These are phyloP conservation scores for Talaromyces amestolkiae DNA, from an alignment of 2,329 filamentous ascomycete species.

Conservation along the genomic window DNA sequence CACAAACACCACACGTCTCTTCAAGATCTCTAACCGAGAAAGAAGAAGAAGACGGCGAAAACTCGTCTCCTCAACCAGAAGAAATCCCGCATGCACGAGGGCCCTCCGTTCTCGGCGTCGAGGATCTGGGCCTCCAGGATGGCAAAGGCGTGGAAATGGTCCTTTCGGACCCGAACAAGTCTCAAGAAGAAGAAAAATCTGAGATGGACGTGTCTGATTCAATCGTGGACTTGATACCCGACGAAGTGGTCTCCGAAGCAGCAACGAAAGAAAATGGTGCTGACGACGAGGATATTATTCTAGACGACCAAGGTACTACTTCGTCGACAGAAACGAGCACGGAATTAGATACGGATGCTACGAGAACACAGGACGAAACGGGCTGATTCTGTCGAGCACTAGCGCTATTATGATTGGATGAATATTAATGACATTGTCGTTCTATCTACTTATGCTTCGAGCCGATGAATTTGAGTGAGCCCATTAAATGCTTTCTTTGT, in stretches of 20 bases:
- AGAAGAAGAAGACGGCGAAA: slow-evolving; percentile 21
- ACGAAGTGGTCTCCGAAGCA: slow-evolving; percentile 11
- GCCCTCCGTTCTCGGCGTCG: slow-evolving; percentile 77
- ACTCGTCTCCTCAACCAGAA: slow-evolving; percentile 40
- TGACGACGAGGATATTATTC: slow-evolving; percentile 40
- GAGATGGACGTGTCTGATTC: slow-evolving; percentile 18
- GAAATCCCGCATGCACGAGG: slow-evolving; percentile 76
- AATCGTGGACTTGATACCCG: slow-evolving; percentile 12
- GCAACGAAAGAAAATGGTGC: slow-evolving; percentile 18
- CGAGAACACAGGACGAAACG: slow-evolving; percentile 11
- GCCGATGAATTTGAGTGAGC: not conserved
- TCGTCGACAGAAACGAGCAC: slow-evolving; percentile 2
- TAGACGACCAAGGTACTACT: slow-evolving; percentile 28
- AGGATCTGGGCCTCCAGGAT: slow-evolving; percentile 77
- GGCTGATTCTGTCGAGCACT: not conserved
- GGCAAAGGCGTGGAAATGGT: slow-evolving; percentile 47
- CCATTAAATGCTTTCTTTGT: not conserved
- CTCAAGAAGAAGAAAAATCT: slow-evolving; percentile 11
- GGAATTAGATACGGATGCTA: slow-evolving; percentile 2
- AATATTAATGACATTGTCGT: slow-evolving; percentile 6
- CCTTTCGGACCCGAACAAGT: slow-evolving; percentile 24
- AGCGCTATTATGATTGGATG: slow-evolving; percentile 12
- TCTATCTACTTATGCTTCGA: not conserved
- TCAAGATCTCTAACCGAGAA: slow-evolving; percentile 27
- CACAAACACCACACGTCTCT: slow-evolving; percentile 28